Evolutionary conservation across 2,329 filamentous ascomycete genomes (phyloP).

Genomic region (Elsinoe arachidis): DNA sequence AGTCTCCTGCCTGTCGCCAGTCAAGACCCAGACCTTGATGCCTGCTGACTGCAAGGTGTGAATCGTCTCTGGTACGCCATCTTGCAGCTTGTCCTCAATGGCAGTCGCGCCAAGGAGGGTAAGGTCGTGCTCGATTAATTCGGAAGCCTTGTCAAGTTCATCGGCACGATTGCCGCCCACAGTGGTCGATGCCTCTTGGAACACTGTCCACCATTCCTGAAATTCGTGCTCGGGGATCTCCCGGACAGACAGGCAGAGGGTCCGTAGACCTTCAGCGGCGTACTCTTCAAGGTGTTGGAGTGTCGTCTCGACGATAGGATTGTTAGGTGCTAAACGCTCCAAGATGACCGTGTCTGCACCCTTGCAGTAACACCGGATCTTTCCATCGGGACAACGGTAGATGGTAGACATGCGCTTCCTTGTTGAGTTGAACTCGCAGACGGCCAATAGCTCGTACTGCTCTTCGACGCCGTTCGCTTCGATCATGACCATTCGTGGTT

Average conservation of each 20-base stretch:
- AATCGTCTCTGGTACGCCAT: slow-evolving; percentile 96
- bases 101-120: slow-evolving; percentile 88
- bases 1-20: slow-evolving; percentile 94
- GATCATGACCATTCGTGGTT: slow-evolving; percentile 80
- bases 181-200: slow-evolving; percentile 79
- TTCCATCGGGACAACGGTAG: slow-evolving; percentile 91
- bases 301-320: slow-evolving; percentile 75
- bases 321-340: slow-evolving; percentile 75
- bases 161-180: slow-evolving; percentile 87
- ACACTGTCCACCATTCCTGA: slow-evolving; percentile 76
- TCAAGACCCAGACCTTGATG: slow-evolving; percentile 98
- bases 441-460: slow-evolving; percentile 85
- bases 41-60: slow-evolving; percentile 93
- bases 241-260: slow-evolving; percentile 87
- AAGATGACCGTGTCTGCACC: slow-evolving; percentile 96
- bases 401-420: slow-evolving; percentile 97
- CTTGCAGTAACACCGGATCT: slow-evolving; percentile 89
- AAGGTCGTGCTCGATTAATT: slow-evolving; percentile 89
- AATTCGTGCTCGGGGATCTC: slow-evolving; percentile 87
- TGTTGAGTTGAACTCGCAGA: slow-evolving; percentile 99
- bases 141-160: slow-evolving; percentile 92
- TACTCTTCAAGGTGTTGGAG: slow-evolving; percentile 96
- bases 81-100: slow-evolving; percentile 93
- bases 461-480: slow-evolving; percentile 61
- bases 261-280: slow-evolving; percentile 88